phyloP scores from a whole-genome alignment of 345 rosid species.

The Cardiospermum halicacabum region DNA sequence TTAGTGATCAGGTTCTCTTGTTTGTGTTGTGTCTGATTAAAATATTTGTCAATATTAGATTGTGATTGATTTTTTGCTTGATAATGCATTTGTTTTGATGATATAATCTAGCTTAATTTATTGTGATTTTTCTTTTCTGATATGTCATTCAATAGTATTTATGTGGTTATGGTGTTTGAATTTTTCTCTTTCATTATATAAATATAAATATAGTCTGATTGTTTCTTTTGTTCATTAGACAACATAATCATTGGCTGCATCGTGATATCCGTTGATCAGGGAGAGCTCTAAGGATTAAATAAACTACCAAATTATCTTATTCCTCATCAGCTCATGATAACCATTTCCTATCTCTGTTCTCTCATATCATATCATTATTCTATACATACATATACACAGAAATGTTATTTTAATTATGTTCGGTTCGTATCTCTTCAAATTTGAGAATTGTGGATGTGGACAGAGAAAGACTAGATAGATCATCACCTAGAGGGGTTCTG shows the following conservation, averaged over 20 bases:
- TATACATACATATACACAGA: background rate
- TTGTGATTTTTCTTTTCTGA: background rate
- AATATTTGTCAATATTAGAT: background rate
- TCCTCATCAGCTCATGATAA: conserved; percentile 62
- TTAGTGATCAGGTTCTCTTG: background rate
- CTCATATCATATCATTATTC: background rate
- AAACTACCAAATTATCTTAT: conserved; percentile 25
- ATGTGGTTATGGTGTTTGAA: background rate
- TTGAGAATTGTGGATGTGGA: conserved; percentile 42
- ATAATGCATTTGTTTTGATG: no score
- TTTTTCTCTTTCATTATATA: background rate
- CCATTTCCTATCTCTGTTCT: background rate
- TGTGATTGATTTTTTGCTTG: background rate
- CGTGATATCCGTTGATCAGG: conserved; percentile 28
- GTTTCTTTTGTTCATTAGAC: background rate
- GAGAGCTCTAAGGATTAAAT: conserved; percentile 31
- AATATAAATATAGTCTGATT: conserved; percentile 4
- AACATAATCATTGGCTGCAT: conserved; percentile 1
- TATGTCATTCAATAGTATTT: background rate
- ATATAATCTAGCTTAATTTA: no score
- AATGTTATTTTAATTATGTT: conserved; percentile 10
- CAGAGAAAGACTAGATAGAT: conserved; percentile 37
- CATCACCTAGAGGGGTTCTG: conserved; percentile 63
- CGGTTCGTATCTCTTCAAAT: conserved; percentile 26
- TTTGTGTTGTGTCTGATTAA: background rate